Evolutionary conservation across 1,284 basidiomycete species (phyloP).

Genomic region (Cutaneotrichosporon curvatum): DNA sequence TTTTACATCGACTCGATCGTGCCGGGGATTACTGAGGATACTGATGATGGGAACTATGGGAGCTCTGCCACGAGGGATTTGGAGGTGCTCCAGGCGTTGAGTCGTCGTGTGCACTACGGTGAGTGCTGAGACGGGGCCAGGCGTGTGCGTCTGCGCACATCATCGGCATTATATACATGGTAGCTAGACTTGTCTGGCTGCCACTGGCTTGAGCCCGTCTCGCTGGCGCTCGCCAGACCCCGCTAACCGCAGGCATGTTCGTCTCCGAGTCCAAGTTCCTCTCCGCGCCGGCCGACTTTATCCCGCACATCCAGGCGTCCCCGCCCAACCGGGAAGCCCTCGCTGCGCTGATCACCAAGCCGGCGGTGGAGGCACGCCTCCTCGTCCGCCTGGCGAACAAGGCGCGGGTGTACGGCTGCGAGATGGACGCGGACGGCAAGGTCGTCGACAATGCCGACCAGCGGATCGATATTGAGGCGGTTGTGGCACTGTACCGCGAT

Average conservation of each 20-base stretch:
- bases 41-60: constrained; percentile 85
- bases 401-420: constrained; percentile 84
- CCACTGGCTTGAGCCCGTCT: no score
- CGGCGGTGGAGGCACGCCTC: constrained; percentile 82
- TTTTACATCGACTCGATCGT: constrained; percentile 78
- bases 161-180: no score
- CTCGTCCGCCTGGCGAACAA: constrained; percentile 85
- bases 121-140: constrained; percentile 24
- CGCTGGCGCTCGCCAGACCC: not conserved
- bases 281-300: constrained; percentile 75
- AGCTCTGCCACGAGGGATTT: constrained; percentile 89
- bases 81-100: constrained; percentile 87
- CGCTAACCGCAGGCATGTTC: constrained; percentile 73
- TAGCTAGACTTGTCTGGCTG: no score
- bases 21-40: constrained; percentile 45
- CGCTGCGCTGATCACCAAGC: constrained; percentile 86
- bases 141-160: not conserved
- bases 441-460: constrained; percentile 33
- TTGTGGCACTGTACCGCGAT: constrained; percentile 88
- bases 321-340: constrained; percentile 65
- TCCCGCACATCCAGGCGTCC: constrained; percentile 71
- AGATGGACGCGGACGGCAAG: constrained; percentile 69
- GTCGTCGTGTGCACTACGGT: constrained; percentile 97
- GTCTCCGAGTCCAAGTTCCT: constrained; percentile 96
- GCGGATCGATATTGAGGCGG: constrained; percentile 88